Base-by-base conservation (phyloP, 352 stramenopile genomes). In the Pilasporangium apinafurcum region DNA sequence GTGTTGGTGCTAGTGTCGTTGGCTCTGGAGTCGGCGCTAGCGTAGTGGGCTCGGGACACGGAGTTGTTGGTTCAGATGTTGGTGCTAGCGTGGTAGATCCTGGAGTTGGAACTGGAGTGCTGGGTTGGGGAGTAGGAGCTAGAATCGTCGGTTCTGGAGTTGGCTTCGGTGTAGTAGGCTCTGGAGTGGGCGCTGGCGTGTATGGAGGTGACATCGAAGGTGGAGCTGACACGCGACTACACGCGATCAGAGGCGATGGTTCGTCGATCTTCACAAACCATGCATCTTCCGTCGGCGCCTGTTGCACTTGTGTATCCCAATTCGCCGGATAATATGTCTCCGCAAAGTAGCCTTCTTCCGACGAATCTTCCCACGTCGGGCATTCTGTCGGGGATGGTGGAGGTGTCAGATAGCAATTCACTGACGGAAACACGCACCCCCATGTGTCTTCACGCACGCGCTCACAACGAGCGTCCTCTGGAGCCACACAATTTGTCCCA, bases 191-290 rank as follows among this genome's bases (percentile, higher is more conserved):
- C 4, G 49, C 41, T 30, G 35, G 32, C 27, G 18, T 29, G 13
- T 8, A 24, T 29, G 45, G 17, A 17, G 45, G 8, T 16, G 45
- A 8, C 10, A 6, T 36, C 6, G 45, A 8, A 17, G 29, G 8
- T 17, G 46, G 36, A 27, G 24, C 7, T 8, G 46, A 18, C 40
- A 25, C 4, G 13, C 35, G 27, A 20, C 33, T 34, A 29, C 48
- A 62, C 10, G 28, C 22, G 5, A 34, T 25, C 10, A 59, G 32
- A 5, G 58, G 26, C 16, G 40, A 38, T 3, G 48, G 38, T 20
- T 36, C 18, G 8, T 30, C 63, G 8, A 59, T 62, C 35, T 72
- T 39, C n/a, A 48, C 39, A 38, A 76, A 72, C 65, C 65, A 76
- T 16, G 32, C 34, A 5, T 56, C 16, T 12, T 68, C 46, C 27